These are phyloP conservation scores for Russula sp. DNA, from an alignment of 768 basidiomycete species.

Conservation along the genomic window DNA sequence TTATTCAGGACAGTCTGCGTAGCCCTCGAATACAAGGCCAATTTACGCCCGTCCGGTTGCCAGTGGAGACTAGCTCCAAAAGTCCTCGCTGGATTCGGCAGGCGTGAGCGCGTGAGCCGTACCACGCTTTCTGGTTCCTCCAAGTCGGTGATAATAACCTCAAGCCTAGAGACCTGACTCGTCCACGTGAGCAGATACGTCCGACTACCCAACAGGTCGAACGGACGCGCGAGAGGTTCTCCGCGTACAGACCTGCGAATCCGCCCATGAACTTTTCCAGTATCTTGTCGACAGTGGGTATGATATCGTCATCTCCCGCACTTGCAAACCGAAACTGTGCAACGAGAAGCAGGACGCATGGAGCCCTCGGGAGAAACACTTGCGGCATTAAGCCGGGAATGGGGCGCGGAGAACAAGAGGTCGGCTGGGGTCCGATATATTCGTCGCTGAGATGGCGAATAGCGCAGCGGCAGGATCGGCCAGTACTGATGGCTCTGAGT, in stretches of 20 bases:
- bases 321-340: slow-evolving; percentile 28
- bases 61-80: slow-evolving; percentile 30
- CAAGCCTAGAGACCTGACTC: slow-evolving; percentile 31
- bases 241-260: slow-evolving; percentile 39
- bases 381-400: slow-evolving; percentile 13
- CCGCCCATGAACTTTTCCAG: slow-evolving; percentile 24
- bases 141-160: slow-evolving; percentile 30
- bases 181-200: slow-evolving; percentile 30
- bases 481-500: not conserved
- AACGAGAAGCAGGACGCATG: slow-evolving; percentile 36
- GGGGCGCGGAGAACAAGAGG: slow-evolving; percentile 31
- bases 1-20: slow-evolving; percentile 23
- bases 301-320: slow-evolving; percentile 20
- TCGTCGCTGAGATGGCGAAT: slow-evolving; percentile 11
- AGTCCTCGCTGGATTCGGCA: slow-evolving; percentile 20
- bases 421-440: slow-evolving; percentile 23
- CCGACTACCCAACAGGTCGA: slow-evolving; percentile 27
- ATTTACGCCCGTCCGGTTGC: slow-evolving; percentile 26
- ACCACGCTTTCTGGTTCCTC: slow-evolving; percentile 25
- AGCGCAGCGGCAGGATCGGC: not conserved
- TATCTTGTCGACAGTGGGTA: slow-evolving; percentile 29
- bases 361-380: slow-evolving; percentile 36
- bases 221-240: slow-evolving; percentile 33
- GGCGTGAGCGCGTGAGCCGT: slow-evolving; percentile 27
- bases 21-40: slow-evolving; percentile 30